Evolutionary conservation across 805 yeast genomes (phyloP).

Genomic region (Candida piceae): DNA sequence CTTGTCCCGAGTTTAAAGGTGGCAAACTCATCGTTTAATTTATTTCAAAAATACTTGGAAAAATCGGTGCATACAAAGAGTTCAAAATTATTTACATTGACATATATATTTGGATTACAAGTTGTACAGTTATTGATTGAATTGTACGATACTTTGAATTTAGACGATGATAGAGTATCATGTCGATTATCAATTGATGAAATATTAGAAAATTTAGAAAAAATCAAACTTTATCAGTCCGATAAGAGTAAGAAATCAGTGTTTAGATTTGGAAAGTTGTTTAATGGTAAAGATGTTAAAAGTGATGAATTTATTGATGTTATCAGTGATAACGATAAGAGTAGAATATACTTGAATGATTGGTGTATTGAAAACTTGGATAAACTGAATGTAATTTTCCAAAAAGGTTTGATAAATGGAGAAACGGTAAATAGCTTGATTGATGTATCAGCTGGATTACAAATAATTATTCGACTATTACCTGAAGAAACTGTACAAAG

Average conservation of each 20-base stretch:
- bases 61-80: slow-evolving; percentile 5
- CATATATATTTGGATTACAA: slow-evolving; percentile 16
- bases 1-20: not conserved
- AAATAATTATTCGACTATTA: slow-evolving; percentile 11
- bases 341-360: slow-evolving; percentile 11
- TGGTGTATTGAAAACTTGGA: slow-evolving; percentile 11
- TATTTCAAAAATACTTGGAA: slow-evolving; percentile 8
- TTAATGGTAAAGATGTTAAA: not conserved
- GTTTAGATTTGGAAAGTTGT: too few relatives aligned
- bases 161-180: not conserved
- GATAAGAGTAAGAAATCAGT: not conserved
- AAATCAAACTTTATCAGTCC: slow-evolving; percentile 6
- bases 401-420: slow-evolving; percentile 7
- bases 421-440: slow-evolving; percentile 11
- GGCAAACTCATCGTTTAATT: slow-evolving; percentile 5
- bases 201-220: slow-evolving; percentile 8
- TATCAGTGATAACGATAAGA: slow-evolving; percentile 7
- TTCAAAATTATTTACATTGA: slow-evolving; percentile 6
- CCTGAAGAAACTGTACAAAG: slow-evolving; percentile 7
- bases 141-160: slow-evolving; percentile 3
- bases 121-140: slow-evolving; percentile 8
- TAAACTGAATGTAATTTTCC: slow-evolving; percentile 7
- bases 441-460: slow-evolving; percentile 12
- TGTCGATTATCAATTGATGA: slow-evolving; percentile 2
- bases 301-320: slow-evolving; percentile 4